Evolutionary conservation across 805 yeast species (phyloP), one percentile per base, ranked within the genome.

Genomic region (Cyberlindnera mycetangii): DNA sequence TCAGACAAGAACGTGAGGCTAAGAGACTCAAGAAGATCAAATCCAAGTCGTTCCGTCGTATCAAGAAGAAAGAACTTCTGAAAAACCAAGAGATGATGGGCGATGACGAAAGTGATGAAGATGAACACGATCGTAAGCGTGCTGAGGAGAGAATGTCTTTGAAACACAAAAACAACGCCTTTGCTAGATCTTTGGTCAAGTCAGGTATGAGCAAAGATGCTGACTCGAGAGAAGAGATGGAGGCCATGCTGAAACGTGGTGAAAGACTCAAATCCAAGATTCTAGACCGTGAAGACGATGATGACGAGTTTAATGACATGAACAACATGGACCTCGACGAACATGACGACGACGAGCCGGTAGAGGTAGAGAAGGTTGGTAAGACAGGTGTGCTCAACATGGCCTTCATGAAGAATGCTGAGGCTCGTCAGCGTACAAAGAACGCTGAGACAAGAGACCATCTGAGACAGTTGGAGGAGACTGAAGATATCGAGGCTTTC

Each of bases 341-440:
- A n/a, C 74, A 72, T n/a, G 60, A 72, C n/a, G 60, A 63, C 8
- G 61, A 60, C 11, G 69, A 60, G 3, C 48, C 47, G 8, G 73
- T 67, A 11, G 56, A 55, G 2, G 62, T 64, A 27, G 64, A 69
- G 25, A 74, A 70, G 36, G 63, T 82, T n/a, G 90, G 93, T 17
- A 92, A 90, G 64, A 68, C 75, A n/a, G 97, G 98, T 44, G 83
- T 92, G 17, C 68, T 92, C 75, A 84, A 81, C 39, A 93, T 93
- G 98, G 95, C 90, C 53, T 92, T 92, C 64, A 92, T 92, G 98
- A 83, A 75, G 53, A 85, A 84, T 48, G 98, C 98, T 1, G 95
- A 84, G 49, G 82, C 81, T 44, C 75, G 82, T 52, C 77, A 79
- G 50, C 75, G 72, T 47, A 72, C 75, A 42, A 79, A 74, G 34